Base-by-base conservation (phyloP, 2,329 filamentous ascomycete species). In the Colletotrichum agaves region DNA sequence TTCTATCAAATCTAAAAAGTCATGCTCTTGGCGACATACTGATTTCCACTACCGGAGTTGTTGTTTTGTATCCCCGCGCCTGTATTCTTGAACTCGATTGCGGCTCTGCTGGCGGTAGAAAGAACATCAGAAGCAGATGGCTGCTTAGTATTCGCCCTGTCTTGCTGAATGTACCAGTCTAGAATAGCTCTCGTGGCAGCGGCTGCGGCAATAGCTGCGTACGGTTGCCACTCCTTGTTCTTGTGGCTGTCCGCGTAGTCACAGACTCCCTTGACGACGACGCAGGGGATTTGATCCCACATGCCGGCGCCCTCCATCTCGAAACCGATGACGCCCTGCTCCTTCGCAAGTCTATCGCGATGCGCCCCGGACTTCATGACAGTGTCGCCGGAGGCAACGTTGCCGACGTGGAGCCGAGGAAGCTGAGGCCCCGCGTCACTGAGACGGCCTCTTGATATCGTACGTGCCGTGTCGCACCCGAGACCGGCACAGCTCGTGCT, bases 161-260 rank as follows among this genome's bases (percentile, higher is more conserved):
- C 46, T 33, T 50, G 21, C 13, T n/a, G 31, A 4, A 37, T 15
- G 5, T 53, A 60, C 10, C 44, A 15, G 1, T 52, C 46, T 27
- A 72, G 5, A 17, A 71, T 59, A 0, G 58, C 67, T 15, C 69
- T 72, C 11, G 59, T 44, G 6, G 49, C 67, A 4, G 69, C 61
- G 0, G 71, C 71, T 1, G 71, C 70, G 1, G 67, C 65, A 3
- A 65, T 56, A 3, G 71, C 70, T 8, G 69, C 67, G 31, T 69
- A 71, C 1, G 41, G 43, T 37, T 72, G 69, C 69, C 71, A 72
- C 2, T 19, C 12, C 23, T 71, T 72, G 8, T 47, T 67, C 69
- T 80, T 81, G 58, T 81, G 78, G 11, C 72, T 75, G 61, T 81
- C 79, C 2, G 77, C 77, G 55, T 80, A 81, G 60, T 79, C 76